phyloP scores from a whole-genome alignment of 23 red algal species.

The Pyropia haitanensis region DNA sequence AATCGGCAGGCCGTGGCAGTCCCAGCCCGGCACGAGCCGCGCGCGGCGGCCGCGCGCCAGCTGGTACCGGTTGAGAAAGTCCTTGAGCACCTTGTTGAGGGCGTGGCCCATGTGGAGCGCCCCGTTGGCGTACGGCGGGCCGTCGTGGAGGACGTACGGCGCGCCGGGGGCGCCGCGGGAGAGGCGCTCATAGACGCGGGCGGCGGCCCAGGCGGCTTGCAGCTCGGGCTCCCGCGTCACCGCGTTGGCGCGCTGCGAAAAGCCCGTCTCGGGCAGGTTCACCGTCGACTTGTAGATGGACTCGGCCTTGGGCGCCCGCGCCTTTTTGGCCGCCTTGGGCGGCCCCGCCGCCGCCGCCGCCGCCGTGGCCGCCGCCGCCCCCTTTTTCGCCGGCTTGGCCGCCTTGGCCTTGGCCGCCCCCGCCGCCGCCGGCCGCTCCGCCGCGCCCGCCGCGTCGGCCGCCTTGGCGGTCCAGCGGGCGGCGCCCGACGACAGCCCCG shows the following conservation, averaged over 20 bases:
- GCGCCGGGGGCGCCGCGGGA: conserved; percentile 40
- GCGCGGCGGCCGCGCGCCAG: conserved; percentile 60
- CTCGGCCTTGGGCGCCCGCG: no score
- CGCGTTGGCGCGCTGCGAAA: conserved; percentile 87
- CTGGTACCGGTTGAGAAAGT: conserved; percentile 86
- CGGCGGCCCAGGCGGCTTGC: conserved; percentile 76
- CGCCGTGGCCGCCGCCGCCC: no score
- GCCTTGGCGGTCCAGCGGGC: no score
- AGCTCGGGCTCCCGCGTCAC: conserved; percentile 76
- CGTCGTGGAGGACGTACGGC: conserved; percentile 83
- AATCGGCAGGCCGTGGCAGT: conserved; percentile 95
- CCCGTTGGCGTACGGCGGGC: conserved; percentile 96
- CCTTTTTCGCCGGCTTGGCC: no score
- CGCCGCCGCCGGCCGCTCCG: no score
- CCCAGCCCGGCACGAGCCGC: conserved; percentile 90
- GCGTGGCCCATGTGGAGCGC: conserved; percentile 92
- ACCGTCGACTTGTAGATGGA: conserved; percentile 61
- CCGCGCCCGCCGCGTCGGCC: no score
- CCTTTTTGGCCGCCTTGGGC: neutral
- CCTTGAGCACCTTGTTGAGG: conserved; percentile 96
- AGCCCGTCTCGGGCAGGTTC: conserved; percentile 83
- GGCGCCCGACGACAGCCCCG: no score
- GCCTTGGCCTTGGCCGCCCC: no score
- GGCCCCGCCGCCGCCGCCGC: no score
- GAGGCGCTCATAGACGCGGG: conserved; percentile 62